These are phyloP conservation scores for Pseudogymnoascus sp. DNA, from an alignment of 2,329 filamentous ascomycete species.

Conservation along the genomic window DNA sequence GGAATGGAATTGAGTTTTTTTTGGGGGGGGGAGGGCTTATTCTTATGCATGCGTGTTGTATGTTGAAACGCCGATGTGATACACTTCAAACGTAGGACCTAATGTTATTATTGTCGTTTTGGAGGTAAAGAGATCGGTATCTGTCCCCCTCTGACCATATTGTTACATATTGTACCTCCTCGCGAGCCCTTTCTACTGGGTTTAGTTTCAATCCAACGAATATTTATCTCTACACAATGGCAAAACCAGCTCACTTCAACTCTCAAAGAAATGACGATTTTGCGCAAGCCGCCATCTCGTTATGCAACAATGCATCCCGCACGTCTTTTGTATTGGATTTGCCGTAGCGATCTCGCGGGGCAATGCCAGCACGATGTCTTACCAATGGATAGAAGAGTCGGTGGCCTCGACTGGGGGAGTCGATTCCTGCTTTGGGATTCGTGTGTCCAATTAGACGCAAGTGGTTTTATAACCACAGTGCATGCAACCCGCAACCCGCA, in stretches of 20 bases:
- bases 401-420: not conserved
- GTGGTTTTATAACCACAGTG: not conserved
- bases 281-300: not conserved
- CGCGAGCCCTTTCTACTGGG: not conserved
- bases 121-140: not conserved
- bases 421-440: not conserved
- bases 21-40: not conserved
- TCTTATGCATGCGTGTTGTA: not conserved
- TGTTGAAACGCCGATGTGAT: not conserved
- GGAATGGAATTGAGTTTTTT: not conserved
- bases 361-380: not conserved
- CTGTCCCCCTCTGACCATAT: not conserved
- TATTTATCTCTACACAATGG: too few species aligned
- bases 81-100: not conserved
- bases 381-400: not conserved
- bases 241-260: not conserved
- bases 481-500: not conserved
- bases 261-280: not conserved
- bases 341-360: not conserved
- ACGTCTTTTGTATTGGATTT: not conserved
- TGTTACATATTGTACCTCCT: not conserved
- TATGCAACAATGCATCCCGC: not conserved
- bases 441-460: not conserved
- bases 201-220: not conserved
- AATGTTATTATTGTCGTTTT: not conserved